These are phyloP conservation scores for Pyrenula massariospora DNA, from an alignment of 495 filamentous ascomycete genomes.

Conservation along the genomic window DNA sequence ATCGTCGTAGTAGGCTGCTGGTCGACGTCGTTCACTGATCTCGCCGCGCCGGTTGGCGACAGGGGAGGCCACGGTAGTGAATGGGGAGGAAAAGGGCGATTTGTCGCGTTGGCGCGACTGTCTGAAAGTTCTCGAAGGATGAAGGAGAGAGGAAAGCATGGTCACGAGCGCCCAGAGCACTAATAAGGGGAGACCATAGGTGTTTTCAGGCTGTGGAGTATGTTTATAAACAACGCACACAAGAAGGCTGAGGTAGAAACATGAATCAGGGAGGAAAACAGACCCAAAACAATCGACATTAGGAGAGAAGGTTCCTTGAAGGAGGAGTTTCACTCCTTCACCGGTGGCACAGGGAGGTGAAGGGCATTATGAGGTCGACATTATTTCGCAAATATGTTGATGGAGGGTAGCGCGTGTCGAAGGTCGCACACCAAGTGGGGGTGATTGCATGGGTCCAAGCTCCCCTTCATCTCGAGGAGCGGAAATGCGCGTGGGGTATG, in stretches of 20 bases:
- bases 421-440: not conserved
- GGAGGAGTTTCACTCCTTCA: too few relatives aligned
- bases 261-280: too few relatives aligned
- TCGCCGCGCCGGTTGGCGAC: slow-evolving; percentile 10
- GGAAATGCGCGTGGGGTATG: too few relatives aligned
- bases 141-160: slow-evolving; percentile 37
- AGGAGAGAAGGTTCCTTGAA: too few relatives aligned
- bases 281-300: too few relatives aligned
- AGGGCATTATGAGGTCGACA: not conserved
- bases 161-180: not conserved
- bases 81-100: slow-evolving; percentile 37
- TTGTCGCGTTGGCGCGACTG: slow-evolving; percentile 7
- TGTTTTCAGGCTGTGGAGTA: too few relatives aligned
- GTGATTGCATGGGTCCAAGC: too few relatives aligned
- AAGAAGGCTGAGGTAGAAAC: too few relatives aligned
- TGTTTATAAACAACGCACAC: too few relatives aligned
- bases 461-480: too few relatives aligned
- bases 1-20: slow-evolving; percentile 1
- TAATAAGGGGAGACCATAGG: not conserved
- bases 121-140: slow-evolving; percentile 17
- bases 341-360: not conserved
- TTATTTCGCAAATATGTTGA: not conserved
- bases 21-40: slow-evolving; percentile 12
- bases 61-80: slow-evolving; percentile 15
- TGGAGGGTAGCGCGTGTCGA: not conserved